Conservation (phyloP, 2,329 filamentous ascomycete species). For the Blastomyces parvus region DNA sequence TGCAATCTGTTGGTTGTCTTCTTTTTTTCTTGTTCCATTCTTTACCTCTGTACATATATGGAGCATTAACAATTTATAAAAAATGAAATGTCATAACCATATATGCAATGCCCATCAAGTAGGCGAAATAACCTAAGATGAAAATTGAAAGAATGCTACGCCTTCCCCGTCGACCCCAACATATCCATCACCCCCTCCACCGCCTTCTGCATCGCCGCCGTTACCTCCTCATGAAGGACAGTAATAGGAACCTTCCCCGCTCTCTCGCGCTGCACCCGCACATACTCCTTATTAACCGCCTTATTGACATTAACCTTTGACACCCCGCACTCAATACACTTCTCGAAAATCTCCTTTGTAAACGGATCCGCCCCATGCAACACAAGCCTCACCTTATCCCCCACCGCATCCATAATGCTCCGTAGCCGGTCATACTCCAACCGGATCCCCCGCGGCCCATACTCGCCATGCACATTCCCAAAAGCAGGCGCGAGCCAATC, state of each 20-base stretch:
- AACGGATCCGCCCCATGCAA: slow-evolving; percentile 53
- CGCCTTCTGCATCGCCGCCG: slow-evolving; percentile 45
- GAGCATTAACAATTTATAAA: background rate
- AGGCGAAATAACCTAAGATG: too few relatives aligned
- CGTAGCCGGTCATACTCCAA: slow-evolving; percentile 50
- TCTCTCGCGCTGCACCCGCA: slow-evolving; percentile 39
- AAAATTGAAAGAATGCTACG: slow-evolving; percentile 6
- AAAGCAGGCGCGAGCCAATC: slow-evolving; percentile 67
- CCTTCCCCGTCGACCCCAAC: slow-evolving; percentile 33
- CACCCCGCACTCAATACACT: slow-evolving; percentile 47
- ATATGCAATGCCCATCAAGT: background rate
- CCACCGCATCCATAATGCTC: slow-evolving; percentile 42
- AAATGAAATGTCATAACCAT: background rate
- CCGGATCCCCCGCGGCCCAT: slow-evolving; percentile 55
- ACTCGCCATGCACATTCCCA: slow-evolving; percentile 67
- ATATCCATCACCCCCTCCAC: slow-evolving; percentile 50
- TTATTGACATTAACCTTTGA: slow-evolving; percentile 53
- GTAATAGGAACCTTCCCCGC: slow-evolving; percentile 46
- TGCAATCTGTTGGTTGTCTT: background rate
- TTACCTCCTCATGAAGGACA: slow-evolving; percentile 46
- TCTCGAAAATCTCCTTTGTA: slow-evolving; percentile 44
- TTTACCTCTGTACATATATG: slow-evolving; percentile 6
- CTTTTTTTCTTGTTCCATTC: background rate
- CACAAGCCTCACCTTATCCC: slow-evolving; percentile 43
- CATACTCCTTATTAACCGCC: slow-evolving; percentile 46